These are phyloP conservation scores for Fusarium nisikadoi DNA, from an alignment of 2,329 filamentous ascomycete genomes.

Conservation along the genomic window DNA sequence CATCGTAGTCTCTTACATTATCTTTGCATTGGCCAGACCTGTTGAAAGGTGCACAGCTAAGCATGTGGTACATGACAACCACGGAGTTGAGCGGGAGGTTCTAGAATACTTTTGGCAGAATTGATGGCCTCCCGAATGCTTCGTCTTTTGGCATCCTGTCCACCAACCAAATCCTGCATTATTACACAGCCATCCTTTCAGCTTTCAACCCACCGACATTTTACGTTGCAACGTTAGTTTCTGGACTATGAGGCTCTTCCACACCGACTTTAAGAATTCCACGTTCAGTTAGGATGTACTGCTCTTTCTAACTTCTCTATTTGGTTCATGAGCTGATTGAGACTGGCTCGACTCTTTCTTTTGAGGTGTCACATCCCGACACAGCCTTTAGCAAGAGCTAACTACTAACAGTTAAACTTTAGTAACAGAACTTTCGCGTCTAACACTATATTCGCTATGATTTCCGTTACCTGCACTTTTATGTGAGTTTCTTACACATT, in stretches of 20 bases:
- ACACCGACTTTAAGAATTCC: neutral
- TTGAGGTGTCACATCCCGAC: too few species aligned
- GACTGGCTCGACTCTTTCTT: too few species aligned
- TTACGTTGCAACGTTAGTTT: neutral
- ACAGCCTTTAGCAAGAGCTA: too few species aligned
- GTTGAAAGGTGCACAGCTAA: accelerated
- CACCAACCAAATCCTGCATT: neutral
- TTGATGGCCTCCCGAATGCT: neutral
- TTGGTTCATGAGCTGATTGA: too few species aligned
- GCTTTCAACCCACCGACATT: neutral
- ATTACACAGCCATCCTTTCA: neutral
- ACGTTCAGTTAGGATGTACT: neutral
- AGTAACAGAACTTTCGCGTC: too few species aligned
- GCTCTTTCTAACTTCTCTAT: too few species aligned
- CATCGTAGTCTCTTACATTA: accelerated
- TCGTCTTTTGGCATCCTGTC: neutral
- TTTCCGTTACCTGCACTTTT: too few species aligned
- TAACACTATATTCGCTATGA: too few species aligned
- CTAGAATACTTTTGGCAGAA: accelerated
- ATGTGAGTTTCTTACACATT: too few species aligned
- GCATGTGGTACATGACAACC: accelerated
- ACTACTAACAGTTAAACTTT: too few species aligned
- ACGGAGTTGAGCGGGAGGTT: accelerated
- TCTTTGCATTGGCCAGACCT: neutral
- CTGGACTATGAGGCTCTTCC: neutral